phyloP scores from a whole-genome alignment of 2,329 filamentous ascomycete species.

The Tolypocladium nubicola region DNA sequence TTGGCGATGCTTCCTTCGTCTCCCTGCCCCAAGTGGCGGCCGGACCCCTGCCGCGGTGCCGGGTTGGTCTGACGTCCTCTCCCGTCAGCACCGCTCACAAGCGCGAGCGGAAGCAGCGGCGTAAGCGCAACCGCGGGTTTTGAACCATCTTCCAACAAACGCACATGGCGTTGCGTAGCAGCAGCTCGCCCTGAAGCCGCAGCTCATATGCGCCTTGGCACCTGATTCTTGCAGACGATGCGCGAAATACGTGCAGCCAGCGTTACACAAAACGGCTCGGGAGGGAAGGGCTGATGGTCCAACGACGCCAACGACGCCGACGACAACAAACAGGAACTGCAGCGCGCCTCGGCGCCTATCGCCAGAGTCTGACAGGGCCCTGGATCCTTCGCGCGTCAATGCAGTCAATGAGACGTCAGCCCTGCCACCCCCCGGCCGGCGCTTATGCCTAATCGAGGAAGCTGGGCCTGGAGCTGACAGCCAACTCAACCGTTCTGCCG shows the following conservation, averaged over 20 bases:
- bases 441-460: not conserved
- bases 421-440: not conserved
- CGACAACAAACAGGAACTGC: not conserved
- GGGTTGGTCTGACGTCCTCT: not conserved
- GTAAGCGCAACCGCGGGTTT: not conserved
- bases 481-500: not conserved
- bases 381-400: not conserved
- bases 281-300: not conserved
- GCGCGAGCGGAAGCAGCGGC: slow-evolving; percentile 1
- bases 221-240: not conserved
- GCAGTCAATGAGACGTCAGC: not conserved
- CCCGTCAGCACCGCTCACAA: slow-evolving; percentile 3
- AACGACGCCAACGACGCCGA: not conserved
- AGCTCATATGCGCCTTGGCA: not conserved
- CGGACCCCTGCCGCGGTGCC: not conserved
- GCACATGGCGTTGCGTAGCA: not conserved
- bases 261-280: not conserved
- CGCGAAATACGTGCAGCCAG: not conserved
- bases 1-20: not conserved
- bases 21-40: not conserved
- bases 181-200: not conserved
- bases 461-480: not conserved
- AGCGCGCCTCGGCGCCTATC: slow-evolving; percentile 1
- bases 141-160: not conserved
- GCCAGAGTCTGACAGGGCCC: not conserved